Evolutionary conservation across 345 rosid genomes (phyloP).

Genomic region (Eucalyptus cladocalyx): DNA sequence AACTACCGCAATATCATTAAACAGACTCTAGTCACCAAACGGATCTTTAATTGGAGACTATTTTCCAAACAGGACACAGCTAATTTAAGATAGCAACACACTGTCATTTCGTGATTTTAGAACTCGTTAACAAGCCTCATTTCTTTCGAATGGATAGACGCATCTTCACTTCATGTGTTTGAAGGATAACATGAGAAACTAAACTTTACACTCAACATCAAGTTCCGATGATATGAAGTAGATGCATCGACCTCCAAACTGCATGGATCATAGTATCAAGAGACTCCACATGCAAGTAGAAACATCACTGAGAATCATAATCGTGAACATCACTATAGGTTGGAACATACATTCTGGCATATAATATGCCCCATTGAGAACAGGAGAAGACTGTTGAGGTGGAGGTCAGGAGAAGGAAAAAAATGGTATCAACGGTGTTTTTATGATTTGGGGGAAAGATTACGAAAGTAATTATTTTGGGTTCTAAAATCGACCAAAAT

Average conservation of each 20-base stretch:
- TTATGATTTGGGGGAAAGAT: too few relatives aligned
- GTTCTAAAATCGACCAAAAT: too few relatives aligned
- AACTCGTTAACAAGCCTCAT: too few relatives aligned
- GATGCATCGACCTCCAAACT: neutral
- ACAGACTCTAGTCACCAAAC: too few relatives aligned
- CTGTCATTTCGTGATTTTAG: too few relatives aligned
- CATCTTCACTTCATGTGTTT: neutral
- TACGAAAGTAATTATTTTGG: too few relatives aligned
- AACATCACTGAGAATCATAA: neutral
- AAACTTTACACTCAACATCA: neutral
- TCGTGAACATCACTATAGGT: neutral
- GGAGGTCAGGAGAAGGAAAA: neutral
- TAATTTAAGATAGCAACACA: too few relatives aligned
- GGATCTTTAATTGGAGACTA: too few relatives aligned
- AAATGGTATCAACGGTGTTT: too few relatives aligned
- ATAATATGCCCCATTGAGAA: neutral
- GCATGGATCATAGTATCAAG: neutral
- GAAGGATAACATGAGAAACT: neutral
- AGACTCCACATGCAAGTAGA: neutral
- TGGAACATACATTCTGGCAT: neutral
- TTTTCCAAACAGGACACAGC: too few relatives aligned
- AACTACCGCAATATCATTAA: too few relatives aligned
- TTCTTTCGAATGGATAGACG: neutral
- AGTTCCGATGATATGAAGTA: neutral
- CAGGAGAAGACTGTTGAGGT: neutral